These are phyloP conservation scores for Didymosphaeria variabile DNA, from an alignment of 2,329 filamentous ascomycete genomes.

Conservation along the genomic window DNA sequence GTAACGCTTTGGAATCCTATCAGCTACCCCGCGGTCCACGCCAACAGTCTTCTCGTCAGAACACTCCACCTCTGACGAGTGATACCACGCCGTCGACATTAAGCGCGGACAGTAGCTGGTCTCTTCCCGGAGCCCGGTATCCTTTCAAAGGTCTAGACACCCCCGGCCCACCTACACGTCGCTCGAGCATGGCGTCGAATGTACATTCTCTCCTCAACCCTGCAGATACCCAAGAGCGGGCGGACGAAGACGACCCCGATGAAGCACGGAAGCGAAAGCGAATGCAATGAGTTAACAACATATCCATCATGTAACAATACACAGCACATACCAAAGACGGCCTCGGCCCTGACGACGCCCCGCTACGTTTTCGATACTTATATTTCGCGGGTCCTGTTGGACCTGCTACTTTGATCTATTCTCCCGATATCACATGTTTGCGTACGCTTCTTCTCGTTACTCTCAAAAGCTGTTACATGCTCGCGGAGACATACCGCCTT, in stretches of 20 bases:
- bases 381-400: constrained; percentile 6
- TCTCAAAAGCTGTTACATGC: constrained; percentile 16
- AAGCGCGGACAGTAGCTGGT: constrained; percentile 65
- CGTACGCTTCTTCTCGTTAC: constrained; percentile 4
- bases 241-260: constrained; percentile 69
- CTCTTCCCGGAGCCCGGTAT: constrained; percentile 60
- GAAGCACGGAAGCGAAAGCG: constrained; percentile 71
- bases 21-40: constrained; percentile 66
- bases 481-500: constrained; percentile 3
- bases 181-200: constrained; percentile 76
- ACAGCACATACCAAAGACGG: constrained; percentile 9
- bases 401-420: not conserved
- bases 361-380: constrained; percentile 13
- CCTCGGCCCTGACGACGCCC: constrained; percentile 11
- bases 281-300: constrained; percentile 34
- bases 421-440: not conserved
- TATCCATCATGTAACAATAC: constrained; percentile 28
- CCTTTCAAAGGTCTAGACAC: constrained; percentile 61
- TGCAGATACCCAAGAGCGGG: constrained; percentile 71
- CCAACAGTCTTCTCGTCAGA: constrained; percentile 61
- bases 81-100: constrained; percentile 60
- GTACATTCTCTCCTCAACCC: constrained; percentile 74
- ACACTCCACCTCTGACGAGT: constrained; percentile 61
- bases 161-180: constrained; percentile 69
- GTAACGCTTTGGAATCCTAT: constrained; percentile 75